These are phyloP conservation scores for Lasiosphaeria miniovina DNA, from an alignment of 495 filamentous ascomycete genomes.

Conservation along the genomic window DNA sequence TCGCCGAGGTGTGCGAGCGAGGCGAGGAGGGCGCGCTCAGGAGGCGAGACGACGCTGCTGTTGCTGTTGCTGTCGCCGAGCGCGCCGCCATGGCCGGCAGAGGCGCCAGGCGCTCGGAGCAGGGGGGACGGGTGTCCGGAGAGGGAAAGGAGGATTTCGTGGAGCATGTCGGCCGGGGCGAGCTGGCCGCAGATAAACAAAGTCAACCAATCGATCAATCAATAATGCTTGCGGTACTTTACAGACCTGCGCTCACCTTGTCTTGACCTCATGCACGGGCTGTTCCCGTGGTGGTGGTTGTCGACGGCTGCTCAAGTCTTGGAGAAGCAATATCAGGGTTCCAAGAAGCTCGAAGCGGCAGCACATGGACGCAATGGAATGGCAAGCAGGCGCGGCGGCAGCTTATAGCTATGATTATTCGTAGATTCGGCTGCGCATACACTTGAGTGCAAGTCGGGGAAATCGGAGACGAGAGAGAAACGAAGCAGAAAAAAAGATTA, in stretches of 20 bases:
- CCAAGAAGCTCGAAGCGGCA: conserved; percentile 52
- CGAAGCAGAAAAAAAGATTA: too few relatives aligned
- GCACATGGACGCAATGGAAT: conserved; percentile 23
- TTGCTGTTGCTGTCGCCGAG: conserved; percentile 29
- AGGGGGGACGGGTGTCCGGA: conserved; percentile 89
- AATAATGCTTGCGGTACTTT: background rate
- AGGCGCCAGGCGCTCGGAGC: conserved; percentile 49
- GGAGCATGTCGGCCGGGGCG: conserved; percentile 65
- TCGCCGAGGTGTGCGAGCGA: conserved; percentile 72
- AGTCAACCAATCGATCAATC: too few relatives aligned
- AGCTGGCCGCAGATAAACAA: background rate
- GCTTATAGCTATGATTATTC: too few relatives aligned
- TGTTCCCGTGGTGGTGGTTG: conserved; percentile 24
- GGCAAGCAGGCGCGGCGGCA: too few relatives aligned
- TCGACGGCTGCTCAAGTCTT: conserved; percentile 29
- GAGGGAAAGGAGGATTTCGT: conserved; percentile 93
- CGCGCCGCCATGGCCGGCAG: conserved; percentile 35
- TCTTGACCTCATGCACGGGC: conserved; percentile 10
- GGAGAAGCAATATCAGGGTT: conserved; percentile 44
- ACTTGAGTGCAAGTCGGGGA: too few relatives aligned
- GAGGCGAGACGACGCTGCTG: conserved; percentile 58
- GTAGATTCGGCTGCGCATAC: too few relatives aligned
- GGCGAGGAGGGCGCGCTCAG: conserved; percentile 76
- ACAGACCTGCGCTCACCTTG: background rate
- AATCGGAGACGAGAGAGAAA: too few relatives aligned